Base-by-base conservation (phyloP, 495 filamentous ascomycete genomes). In the Tuber brumale region DNA sequence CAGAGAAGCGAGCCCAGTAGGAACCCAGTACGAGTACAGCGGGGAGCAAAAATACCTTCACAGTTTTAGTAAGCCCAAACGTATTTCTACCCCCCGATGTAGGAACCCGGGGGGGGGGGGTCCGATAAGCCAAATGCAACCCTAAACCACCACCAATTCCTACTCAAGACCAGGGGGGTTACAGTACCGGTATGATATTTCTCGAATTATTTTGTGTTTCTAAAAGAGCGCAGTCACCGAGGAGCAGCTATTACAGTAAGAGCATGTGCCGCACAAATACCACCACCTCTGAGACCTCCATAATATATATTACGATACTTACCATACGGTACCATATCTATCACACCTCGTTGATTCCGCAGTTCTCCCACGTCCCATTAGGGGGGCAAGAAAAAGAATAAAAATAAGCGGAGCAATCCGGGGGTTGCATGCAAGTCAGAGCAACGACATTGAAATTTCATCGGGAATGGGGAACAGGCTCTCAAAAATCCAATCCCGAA, bases 1-100 rank as follows among this genome's bases (percentile, higher is more conserved):
- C 72, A 78, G 77, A 77, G 77, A 79, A 79, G 73, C 74, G 73
- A 77, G 76, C 14, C 57, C 31, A 66, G 57, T 66, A 35, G 27
- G 57, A 35, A 0, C 31, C 27, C 57, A n/a, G n/a, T n/a, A n/a
- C n/a, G n/a, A n/a, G n/a, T n/a, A n/a, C n/a, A n/a, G n/a, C n/a
- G n/a, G n/a, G n/a, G n/a, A n/a, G n/a, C n/a, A n/a, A n/a, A n/a
- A n/a, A n/a, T n/a, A n/a, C n/a, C n/a, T n/a, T n/a, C n/a, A n/a
- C n/a, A n/a, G n/a, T n/a, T n/a, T n/a, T n/a, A n/a, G n/a, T n/a
- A n/a, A n/a, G n/a, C n/a, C n/a, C n/a, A n/a, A n/a, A n/a, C n/a
- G n/a, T n/a, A n/a, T n/a, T n/a, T n/a, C n/a, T n/a, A n/a, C n/a
- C n/a, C n/a, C n/a, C n/a, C n/a, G n/a, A n/a, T n/a, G n/a, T n/a